phyloP scores from a whole-genome alignment of 2,329 filamentous ascomycete genomes.

The Xenosphaeropsis pyriputrescens region DNA sequence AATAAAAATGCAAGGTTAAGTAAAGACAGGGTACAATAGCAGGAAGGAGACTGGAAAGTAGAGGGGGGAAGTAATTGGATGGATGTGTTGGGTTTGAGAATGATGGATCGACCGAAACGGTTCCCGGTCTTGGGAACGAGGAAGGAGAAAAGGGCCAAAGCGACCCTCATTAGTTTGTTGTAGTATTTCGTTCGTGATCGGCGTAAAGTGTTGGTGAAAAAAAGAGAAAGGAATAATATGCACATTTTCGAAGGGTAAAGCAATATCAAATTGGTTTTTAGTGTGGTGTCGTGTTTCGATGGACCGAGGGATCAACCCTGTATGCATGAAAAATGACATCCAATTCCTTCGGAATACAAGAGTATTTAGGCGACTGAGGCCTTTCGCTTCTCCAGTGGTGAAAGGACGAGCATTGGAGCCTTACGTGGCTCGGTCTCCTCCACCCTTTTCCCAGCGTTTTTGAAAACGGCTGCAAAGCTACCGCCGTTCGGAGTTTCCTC shows the following conservation, averaged over 20 bases:
- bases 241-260: conserved; percentile 16
- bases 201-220: conserved; percentile 11
- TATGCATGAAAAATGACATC: conserved; percentile 7
- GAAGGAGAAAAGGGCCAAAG: too few relatives aligned
- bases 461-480: conserved; percentile 54
- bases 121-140: too few relatives aligned
- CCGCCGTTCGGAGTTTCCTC: conserved; percentile 38
- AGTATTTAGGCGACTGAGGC: conserved; percentile 40
- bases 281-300: conserved; percentile 14
- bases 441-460: conserved; percentile 41
- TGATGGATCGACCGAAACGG: too few relatives aligned
- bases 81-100: too few relatives aligned
- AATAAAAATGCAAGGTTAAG: too few relatives aligned
- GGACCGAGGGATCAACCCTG: conserved; percentile 17
- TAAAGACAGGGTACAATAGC: too few relatives aligned
- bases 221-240: conserved; percentile 16
- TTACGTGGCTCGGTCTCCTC: conserved; percentile 54
- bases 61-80: too few relatives aligned
- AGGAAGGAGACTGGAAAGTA: too few relatives aligned
- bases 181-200: conserved; percentile 13
- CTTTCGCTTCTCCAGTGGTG: conserved; percentile 83
- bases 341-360: neutral
- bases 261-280: conserved; percentile 22
- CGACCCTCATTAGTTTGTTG: neutral
- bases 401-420: conserved; percentile 75